A percentile compares a stretch with the other conserved stretches of the same genome.
phyloP scores from a whole-genome alignment of 257 asterid genomes.

The Fraxinus americana region DNA sequence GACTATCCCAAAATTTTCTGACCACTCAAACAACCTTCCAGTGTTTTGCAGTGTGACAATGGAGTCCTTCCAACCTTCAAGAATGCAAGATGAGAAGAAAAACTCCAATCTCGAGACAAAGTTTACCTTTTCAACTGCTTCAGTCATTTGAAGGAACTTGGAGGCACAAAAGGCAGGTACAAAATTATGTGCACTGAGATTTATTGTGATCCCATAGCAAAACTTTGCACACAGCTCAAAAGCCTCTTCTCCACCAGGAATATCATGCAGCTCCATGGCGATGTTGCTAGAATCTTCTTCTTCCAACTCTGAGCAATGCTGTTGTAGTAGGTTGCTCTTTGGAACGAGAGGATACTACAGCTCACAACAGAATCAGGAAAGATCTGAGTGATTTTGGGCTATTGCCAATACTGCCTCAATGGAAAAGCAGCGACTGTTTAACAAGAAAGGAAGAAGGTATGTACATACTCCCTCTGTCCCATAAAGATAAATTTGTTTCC shows the following conservation, averaged over 20 bases:
- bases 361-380: constrained; percentile 32
- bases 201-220: constrained; percentile 75
- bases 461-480: too few species aligned
- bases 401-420: neutral
- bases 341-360: constrained; percentile 68
- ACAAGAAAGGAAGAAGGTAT: neutral
- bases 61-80: constrained; percentile 75
- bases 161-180: constrained; percentile 68
- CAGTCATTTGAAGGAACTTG: constrained; percentile 73
- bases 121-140: constrained; percentile 61
- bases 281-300: constrained; percentile 37
- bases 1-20: constrained; percentile 66
- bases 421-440: neutral
- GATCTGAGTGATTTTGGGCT: constrained; percentile 16
- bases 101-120: constrained; percentile 53
- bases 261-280: constrained; percentile 53
- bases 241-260: constrained; percentile 77
- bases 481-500: too few species aligned
- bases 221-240: constrained; percentile 77
- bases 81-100: constrained; percentile 74
- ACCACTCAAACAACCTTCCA: constrained; percentile 48
- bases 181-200: constrained; percentile 69
- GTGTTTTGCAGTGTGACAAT: constrained; percentile 54
- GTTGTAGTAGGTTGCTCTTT: constrained; percentile 61
- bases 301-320: constrained; percentile 35